phyloP scores from a whole-genome alignment of 352 stramenopile species.

The Phytophthora capsici region DNA sequence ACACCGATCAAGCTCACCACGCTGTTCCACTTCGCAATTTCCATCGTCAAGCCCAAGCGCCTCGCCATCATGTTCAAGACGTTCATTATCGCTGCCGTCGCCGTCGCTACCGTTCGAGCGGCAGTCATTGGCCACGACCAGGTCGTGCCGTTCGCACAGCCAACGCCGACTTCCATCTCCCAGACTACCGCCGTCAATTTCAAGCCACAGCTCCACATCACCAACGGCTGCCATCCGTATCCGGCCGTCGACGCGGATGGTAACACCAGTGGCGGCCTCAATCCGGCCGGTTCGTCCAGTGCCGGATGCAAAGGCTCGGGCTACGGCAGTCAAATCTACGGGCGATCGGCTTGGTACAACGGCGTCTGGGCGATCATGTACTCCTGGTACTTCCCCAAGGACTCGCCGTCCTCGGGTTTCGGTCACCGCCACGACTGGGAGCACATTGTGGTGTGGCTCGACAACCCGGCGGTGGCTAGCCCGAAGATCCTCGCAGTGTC shows the following conservation, averaged over 20 bases:
- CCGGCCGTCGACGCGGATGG: conserved; percentile 29
- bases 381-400: conserved; percentile 8
- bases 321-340: neutral
- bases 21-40: neutral
- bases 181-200: neutral
- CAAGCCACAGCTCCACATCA: conserved; percentile 30
- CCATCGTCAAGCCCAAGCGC: neutral
- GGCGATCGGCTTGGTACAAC: conserved; percentile 1
- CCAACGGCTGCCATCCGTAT: conserved; percentile 39
- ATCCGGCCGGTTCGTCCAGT: neutral
- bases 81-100: neutral
- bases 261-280: conserved; percentile 27
- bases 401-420: neutral
- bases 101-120: neutral
- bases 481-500: neutral
- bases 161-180: neutral
- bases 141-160: neutral
- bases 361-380: conserved; percentile 10
- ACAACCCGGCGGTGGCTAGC: conserved; percentile 1
- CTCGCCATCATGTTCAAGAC: neutral
- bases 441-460: conserved; percentile 7
- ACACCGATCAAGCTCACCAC: neutral
- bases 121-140: conserved; percentile 3
- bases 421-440: conserved; percentile 11
- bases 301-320: neutral